These are phyloP conservation scores for Suhomyces kilbournensis DNA, from an alignment of 805 yeast species.

Conservation along the genomic window DNA sequence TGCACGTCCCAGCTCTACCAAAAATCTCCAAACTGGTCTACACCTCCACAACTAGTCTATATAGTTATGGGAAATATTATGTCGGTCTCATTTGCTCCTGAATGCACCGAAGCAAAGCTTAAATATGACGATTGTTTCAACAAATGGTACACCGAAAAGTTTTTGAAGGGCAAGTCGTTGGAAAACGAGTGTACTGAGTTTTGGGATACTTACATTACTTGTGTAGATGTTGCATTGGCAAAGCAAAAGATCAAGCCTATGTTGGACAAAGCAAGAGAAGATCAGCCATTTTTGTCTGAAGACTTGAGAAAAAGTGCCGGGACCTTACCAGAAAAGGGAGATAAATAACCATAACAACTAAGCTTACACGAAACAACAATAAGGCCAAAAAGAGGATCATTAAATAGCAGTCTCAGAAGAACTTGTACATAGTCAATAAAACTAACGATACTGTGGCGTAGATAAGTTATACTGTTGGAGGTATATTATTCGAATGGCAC, in stretches of 20 bases:
- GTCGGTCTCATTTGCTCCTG: slow-evolving; percentile 89
- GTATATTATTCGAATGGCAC: background rate
- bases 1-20: background rate
- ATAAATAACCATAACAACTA: background rate
- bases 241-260: slow-evolving; percentile 76
- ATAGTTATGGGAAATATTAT: slow-evolving; percentile 40
- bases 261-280: slow-evolving; percentile 84
- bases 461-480: background rate
- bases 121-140: slow-evolving; percentile 92
- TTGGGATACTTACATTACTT: slow-evolving; percentile 86
- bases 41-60: background rate
- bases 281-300: slow-evolving; percentile 66
- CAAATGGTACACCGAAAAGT: slow-evolving; percentile 90
- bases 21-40: background rate
- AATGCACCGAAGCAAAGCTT: slow-evolving; percentile 83
- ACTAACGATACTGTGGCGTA: background rate
- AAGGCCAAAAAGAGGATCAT: background rate
- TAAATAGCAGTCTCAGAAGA: background rate
- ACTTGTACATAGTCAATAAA: background rate
- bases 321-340: slow-evolving; percentile 23
- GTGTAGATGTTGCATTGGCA: slow-evolving; percentile 70
- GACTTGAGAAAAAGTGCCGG: slow-evolving; percentile 27
- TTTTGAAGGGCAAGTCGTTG: slow-evolving; percentile 50
- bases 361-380: background rate
- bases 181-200: slow-evolving; percentile 87